Evolutionary conservation across 805 yeast species (phyloP).

Genomic region (Starmerella vitae): DNA sequence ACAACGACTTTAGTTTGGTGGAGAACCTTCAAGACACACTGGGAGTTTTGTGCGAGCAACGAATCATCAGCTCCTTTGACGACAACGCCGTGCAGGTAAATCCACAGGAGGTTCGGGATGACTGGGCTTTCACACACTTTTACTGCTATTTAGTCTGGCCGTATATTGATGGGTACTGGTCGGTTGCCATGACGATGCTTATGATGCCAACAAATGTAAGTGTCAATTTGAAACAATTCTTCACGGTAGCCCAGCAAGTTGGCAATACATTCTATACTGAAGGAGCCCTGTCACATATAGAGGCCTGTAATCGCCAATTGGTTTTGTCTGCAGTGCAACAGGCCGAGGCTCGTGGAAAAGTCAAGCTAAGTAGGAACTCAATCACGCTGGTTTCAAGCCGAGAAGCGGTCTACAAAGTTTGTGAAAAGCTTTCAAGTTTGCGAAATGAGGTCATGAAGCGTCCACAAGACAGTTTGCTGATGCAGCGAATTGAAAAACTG

Average conservation of each 20-base stretch:
- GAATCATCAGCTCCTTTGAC: conserved; percentile 21
- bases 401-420: conserved; percentile 21
- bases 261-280: conserved; percentile 33
- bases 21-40: conserved; percentile 26
- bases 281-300: conserved; percentile 31
- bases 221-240: conserved; percentile 25
- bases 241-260: conserved; percentile 27
- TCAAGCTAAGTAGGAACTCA: conserved; percentile 17
- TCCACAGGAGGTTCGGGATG: conserved; percentile 15
- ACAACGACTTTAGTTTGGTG: conserved; percentile 23
- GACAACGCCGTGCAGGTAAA: conserved; percentile 15
- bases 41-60: conserved; percentile 22
- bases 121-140: conserved; percentile 29
- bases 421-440: conserved; percentile 27
- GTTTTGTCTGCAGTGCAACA: conserved; percentile 28
- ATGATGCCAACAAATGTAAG: conserved; percentile 24
- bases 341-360: conserved; percentile 27
- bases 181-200: conserved; percentile 28
- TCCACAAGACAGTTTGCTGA: conserved; percentile 7
- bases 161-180: conserved; percentile 34
- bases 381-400: conserved; percentile 3
- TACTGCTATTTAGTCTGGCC: conserved; percentile 34
- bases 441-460: conserved; percentile 25
- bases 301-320: conserved; percentile 32
- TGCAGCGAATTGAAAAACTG: conserved; percentile 5